Base-by-base conservation (phyloP, 129 eudicot genomes). In the Escallonia herrerae region DNA sequence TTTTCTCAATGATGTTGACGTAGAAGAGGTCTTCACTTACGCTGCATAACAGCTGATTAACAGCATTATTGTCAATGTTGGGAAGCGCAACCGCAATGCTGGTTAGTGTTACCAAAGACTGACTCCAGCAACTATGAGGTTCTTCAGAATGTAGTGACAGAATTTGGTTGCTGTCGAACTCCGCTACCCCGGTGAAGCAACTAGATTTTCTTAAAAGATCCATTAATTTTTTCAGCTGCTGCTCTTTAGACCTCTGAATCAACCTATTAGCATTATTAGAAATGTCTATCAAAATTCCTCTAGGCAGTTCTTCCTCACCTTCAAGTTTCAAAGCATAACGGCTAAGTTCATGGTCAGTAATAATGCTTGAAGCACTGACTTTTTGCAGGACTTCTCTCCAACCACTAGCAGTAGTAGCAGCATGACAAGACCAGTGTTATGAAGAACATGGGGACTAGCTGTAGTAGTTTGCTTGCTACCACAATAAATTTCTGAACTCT, bases 1-100 rank as follows among this genome's bases (percentile, higher is more conserved):
- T 40, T 64, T 71, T 66, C n/a, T 79, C 77, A 15, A 82, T 57
- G 9, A 72, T 45, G 10, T 47, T 60, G 10, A 61, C 57, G 8
- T 60, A 75, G 11, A 8, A 40, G 10, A 78, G 61, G 38, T 74
- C 87, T 60, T 82, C 83, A 37, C 46, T 55, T 5, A 82, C 79
- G n/a, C 76, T 57, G 3, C 15, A 9, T 14, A 78, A 3, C 39
- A 78, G 58, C 5, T 1, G 40, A 6, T 68, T 44, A 13, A 43
- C 45, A 11, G 1, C 12, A 13, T 57, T 2, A 4, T 37, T 55
- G 15, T 15, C 42, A 48, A 67, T 49, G 11, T 55, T 59, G 3
- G 87, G 76, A 39, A 82, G 81, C 22, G 83, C 70, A 50, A 78
- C 4, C 2, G 81, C 76, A 3, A 82, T 78, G 58, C 76, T 50